Percentiles rank a stretch among this genome's conserved stretches.
These are phyloP conservation scores for Boletus hoseneyae DNA, from an alignment of 1,284 basidiomycete genomes.

Conservation along the genomic window DNA sequence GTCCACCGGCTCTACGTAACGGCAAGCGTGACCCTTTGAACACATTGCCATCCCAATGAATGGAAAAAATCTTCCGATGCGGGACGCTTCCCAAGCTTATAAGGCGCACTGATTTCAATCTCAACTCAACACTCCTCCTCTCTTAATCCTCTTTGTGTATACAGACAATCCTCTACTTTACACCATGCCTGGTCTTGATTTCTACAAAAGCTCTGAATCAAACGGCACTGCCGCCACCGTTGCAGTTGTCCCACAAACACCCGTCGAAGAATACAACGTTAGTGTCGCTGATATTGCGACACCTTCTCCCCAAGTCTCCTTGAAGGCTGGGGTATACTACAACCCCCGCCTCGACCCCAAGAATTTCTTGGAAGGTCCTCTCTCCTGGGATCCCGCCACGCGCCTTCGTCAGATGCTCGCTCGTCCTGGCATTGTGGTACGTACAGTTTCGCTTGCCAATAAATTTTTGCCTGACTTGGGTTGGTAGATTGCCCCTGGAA, in stretches of 20 bases:
- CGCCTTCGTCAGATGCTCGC: constrained; percentile 74
- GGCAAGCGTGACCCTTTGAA: constrained; percentile 20
- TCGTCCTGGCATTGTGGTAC: constrained; percentile 70
- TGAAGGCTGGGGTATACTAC: constrained; percentile 22
- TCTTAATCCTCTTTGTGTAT: constrained; percentile 27
- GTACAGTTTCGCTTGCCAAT: constrained; percentile 22
- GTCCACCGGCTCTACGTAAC: constrained; percentile 25
- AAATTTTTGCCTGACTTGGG: not conserved
- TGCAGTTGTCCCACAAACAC: constrained; percentile 8
- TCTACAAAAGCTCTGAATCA: constrained; percentile 33
- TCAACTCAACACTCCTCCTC: not conserved
- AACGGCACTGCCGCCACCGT: not conserved
- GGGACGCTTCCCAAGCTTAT: constrained; percentile 17
- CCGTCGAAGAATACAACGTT: constrained; percentile 4
- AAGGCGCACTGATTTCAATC: constrained; percentile 8
- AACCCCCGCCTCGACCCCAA: constrained; percentile 57
- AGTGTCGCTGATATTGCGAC: constrained; percentile 1
- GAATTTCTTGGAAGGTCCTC: constrained; percentile 65
- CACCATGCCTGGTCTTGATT: constrained; percentile 44
- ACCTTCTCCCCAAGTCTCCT: constrained; percentile 16
- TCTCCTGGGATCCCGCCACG: constrained; percentile 65
- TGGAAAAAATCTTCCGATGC: constrained; percentile 15
- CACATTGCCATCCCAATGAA: constrained; percentile 9
- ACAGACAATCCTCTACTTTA: constrained; percentile 12
- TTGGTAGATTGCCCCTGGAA: constrained; percentile 65